Percentiles rank a stretch among this genome's conserved stretches.
Evolutionary conservation across 345 rosid species (phyloP).

Genomic region (Anastatica hierochuntica): DNA sequence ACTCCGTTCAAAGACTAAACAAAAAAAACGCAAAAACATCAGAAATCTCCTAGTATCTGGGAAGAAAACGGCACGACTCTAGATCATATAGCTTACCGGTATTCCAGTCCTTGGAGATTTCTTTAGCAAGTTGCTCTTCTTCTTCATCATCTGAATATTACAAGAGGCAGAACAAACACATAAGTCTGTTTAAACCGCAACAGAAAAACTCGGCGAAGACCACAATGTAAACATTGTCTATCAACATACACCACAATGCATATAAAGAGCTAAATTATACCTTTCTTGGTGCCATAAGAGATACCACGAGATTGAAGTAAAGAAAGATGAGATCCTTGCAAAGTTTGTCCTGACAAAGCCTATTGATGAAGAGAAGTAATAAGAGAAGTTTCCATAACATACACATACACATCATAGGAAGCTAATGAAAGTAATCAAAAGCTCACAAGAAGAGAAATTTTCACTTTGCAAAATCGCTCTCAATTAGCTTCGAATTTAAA

Average conservation of each 20-base stretch:
- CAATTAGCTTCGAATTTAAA: no score
- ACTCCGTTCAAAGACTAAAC: slow-evolving; percentile 86
- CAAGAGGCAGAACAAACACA: not conserved
- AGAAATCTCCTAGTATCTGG: not conserved
- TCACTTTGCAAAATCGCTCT: not conserved
- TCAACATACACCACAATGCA: not conserved
- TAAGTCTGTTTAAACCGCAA: not conserved
- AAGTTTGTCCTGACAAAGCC: slow-evolving; percentile 51
- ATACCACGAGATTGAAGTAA: slow-evolving; percentile 35
- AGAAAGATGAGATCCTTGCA: slow-evolving; percentile 41
- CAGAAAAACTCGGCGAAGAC: not conserved
- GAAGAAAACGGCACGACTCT: not conserved
- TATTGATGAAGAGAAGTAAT: slow-evolving; percentile 4
- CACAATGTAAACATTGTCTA: not conserved
- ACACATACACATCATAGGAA: not conserved
- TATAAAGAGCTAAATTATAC: slow-evolving; percentile 20
- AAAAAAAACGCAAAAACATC: slow-evolving; percentile 13
- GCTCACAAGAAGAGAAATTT: not conserved
- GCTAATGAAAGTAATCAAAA: not conserved
- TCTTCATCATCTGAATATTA: slow-evolving; percentile 67
- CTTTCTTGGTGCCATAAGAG: slow-evolving; percentile 50
- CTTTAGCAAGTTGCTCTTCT: slow-evolving; percentile 80
- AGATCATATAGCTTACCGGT: slow-evolving; percentile 37
- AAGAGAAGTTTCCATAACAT: not conserved
- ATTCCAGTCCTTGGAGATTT: slow-evolving; percentile 98